A percentile compares a stretch with the other conserved stretches of the same genome.
These are phyloP conservation scores for Salix arbutifolia DNA, from an alignment of 345 rosid genomes.

Conservation along the genomic window DNA sequence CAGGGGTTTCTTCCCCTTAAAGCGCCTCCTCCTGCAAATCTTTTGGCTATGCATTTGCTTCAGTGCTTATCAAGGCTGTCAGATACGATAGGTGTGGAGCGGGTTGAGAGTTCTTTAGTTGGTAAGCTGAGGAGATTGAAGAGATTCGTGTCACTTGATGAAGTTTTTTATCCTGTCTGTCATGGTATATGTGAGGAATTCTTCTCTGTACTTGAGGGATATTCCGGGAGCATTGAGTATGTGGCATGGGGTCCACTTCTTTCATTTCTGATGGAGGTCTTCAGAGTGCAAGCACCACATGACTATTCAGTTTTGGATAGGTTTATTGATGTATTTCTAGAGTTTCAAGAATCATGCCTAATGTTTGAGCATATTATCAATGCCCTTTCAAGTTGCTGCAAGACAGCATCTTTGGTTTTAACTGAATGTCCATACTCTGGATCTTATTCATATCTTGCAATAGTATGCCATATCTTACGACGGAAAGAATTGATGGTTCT, in stretches of 20 bases:
- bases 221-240: slow-evolving; percentile 54
- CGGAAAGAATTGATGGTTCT: slow-evolving; percentile 69
- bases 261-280: slow-evolving; percentile 72
- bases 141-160: slow-evolving; percentile 68
- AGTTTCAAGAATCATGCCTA: slow-evolving; percentile 49
- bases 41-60: slow-evolving; percentile 54
- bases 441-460: slow-evolving; percentile 77
- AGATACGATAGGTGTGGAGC: slow-evolving; percentile 47
- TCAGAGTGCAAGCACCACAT: slow-evolving; percentile 69
- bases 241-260: slow-evolving; percentile 72
- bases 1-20: slow-evolving; percentile 66
- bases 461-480: slow-evolving; percentile 78
- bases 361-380: slow-evolving; percentile 59
- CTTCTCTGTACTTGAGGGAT: slow-evolving; percentile 53
- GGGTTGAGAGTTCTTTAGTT: slow-evolving; percentile 51
- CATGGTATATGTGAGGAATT: slow-evolving; percentile 68
- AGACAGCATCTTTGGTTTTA: slow-evolving; percentile 54
- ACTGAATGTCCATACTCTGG: slow-evolving; percentile 93
- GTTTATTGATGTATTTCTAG: slow-evolving; percentile 60
- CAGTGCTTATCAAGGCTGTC: slow-evolving; percentile 67
- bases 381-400: slow-evolving; percentile 81
- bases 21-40: slow-evolving; percentile 45
- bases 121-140: slow-evolving; percentile 72
- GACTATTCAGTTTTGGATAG: slow-evolving; percentile 64
- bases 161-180: slow-evolving; percentile 67